phyloP scores from a whole-genome alignment of 139 green algal species.

The Zygnema cylindricum region DNA sequence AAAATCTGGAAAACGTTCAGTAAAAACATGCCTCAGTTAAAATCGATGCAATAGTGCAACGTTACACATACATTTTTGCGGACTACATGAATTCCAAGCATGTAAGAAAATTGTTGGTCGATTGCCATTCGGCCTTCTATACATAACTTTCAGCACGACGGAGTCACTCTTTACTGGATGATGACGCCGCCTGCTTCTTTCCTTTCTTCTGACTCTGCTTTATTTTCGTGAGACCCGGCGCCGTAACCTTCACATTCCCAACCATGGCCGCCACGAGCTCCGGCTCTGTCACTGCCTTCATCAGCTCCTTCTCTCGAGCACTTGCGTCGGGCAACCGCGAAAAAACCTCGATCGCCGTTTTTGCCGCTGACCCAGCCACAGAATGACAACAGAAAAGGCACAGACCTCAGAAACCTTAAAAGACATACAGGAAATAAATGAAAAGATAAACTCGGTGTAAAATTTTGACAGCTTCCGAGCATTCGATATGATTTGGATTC shows the following conservation, averaged over 20 bases:
- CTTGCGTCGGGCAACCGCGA: conserved; percentile 59
- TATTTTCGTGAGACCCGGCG: conserved; percentile 86
- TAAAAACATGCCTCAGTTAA: not conserved
- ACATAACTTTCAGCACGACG: not conserved
- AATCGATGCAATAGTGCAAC: not conserved
- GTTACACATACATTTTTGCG: not conserved
- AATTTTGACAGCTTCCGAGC: too few relatives aligned
- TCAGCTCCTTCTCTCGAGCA: conserved; percentile 68
- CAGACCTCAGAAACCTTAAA: too few relatives aligned
- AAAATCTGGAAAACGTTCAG: too few relatives aligned
- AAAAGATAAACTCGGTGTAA: too few relatives aligned
- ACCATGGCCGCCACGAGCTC: conserved; percentile 86
- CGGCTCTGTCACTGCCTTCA: conserved; percentile 78
- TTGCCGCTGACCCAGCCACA: too few relatives aligned
- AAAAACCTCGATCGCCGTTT: conserved; percentile 68
- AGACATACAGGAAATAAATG: too few relatives aligned
- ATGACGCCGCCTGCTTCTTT: conserved; percentile 60
- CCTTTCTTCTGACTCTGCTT: conserved; percentile 67
- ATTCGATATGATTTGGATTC: too few relatives aligned
- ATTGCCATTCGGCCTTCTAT: not conserved
- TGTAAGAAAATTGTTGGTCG: not conserved
- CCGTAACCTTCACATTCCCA: conserved; percentile 84
- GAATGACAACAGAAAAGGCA: too few relatives aligned
- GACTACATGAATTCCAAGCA: not conserved
- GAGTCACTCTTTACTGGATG: not conserved